Base-by-base conservation (phyloP, 345 rosid genomes). In the Balakata baccata region DNA sequence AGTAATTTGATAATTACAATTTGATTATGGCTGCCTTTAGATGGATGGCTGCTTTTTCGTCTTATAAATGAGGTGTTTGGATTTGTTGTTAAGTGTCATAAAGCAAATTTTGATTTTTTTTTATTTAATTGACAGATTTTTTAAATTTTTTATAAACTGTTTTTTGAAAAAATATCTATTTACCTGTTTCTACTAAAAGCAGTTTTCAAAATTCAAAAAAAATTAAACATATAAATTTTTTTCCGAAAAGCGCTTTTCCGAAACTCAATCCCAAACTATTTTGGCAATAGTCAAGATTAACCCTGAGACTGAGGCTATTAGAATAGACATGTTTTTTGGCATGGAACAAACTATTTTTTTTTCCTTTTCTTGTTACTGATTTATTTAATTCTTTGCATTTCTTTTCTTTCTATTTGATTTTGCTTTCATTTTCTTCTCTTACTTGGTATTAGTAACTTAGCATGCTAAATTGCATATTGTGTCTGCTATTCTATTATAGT, bases 401-500 rank as follows among this genome's bases (percentile, higher is more conserved):
- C 12, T 14, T 46, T 49, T 68, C 14, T 58, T 75, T 38, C 23
- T 47, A 25, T 59, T 18, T 72, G 46, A 4, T 59, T 12, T n/a
- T 63, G 68, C 0, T 62, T 34, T 8, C 38, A 11, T 47, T 72
- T 46, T 1, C 16, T 57, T 52, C 57, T 49, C 37, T 59, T 39
- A 25, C 37, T 45, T 51, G 39, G 13, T 69, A 66, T 66, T 20
- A 29, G 34, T 2, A 29, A 29, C 34, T 29, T 29, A 59, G 75
- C 41, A 12, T 50, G 25, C 45, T 69, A 18, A 61, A 34, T 62
- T 34, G 34, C 34, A 29, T 29, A 29, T 29, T 61, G 5, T 22
- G 29, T 34, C 7, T 53, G 11, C 29, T 61, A 69, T 63, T 23
- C 16, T 61, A 22, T 84, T 75, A 60, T 86, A 95, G 99, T 95